A percentile compares a stretch with the other conserved stretches of the same genome.
Evolutionary conservation across 805 yeast species (phyloP).

Genomic region (Candida qinlingensis): DNA sequence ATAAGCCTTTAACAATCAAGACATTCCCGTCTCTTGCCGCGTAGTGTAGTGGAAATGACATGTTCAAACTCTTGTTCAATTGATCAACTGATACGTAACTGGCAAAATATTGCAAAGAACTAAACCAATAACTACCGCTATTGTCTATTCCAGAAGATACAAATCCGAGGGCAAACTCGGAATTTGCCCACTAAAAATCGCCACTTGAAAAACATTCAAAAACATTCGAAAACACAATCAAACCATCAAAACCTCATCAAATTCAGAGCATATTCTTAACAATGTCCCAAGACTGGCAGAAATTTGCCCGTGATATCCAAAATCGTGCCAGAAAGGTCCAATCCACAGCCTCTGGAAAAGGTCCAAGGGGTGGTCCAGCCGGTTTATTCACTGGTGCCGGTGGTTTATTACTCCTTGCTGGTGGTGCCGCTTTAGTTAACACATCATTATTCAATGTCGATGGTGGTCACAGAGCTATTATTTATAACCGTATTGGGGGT

Average conservation of each 20-base stretch:
- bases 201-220: not conserved
- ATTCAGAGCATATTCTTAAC: not conserved
- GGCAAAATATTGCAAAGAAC: too few species aligned
- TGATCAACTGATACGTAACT: too few species aligned
- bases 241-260: not conserved
- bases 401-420: conserved; percentile 53
- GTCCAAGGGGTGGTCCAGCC: conserved; percentile 29
- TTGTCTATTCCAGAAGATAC: too few species aligned
- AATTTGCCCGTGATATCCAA: conserved; percentile 46
- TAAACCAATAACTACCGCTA: not conserved
- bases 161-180: not conserved
- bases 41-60: conserved; percentile 39
- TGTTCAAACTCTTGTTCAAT: not conserved
- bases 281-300: conserved; percentile 40
- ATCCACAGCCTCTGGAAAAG: conserved; percentile 35
- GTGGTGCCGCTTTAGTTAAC: conserved; percentile 48
- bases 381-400: conserved; percentile 61
- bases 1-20: conserved; percentile 43
- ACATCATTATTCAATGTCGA: conserved; percentile 78
- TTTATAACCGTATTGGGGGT: conserved; percentile 85
- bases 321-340: conserved; percentile 38
- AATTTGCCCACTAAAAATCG: not conserved
- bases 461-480: conserved; percentile 98
- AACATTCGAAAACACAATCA: not conserved
- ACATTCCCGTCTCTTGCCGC: conserved; percentile 63